Conservation (phyloP, 2,329 filamentous ascomycete species). For the Teratosphaeria gauchensis region DNA sequence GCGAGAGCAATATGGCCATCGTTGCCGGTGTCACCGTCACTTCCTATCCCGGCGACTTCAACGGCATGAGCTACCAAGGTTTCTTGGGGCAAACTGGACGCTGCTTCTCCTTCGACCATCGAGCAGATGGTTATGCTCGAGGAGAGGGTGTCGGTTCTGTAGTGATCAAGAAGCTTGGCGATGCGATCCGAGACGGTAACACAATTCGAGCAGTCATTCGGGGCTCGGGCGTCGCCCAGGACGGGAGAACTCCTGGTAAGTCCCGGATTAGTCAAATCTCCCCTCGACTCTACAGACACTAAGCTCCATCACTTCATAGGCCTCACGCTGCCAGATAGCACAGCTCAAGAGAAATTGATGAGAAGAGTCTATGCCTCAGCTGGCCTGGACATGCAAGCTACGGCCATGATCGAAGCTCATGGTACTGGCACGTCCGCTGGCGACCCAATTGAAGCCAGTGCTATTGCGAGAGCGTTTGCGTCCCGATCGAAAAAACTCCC, state of each 20-base stretch:
- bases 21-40: background rate
- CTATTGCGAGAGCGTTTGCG: conserved; percentile 6
- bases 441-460: conserved; percentile 12
- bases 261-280: no score
- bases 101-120: conserved; percentile 20
- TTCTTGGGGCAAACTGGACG: conserved; percentile 1
- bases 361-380: conserved; percentile 25
- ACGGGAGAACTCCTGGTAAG: conserved; percentile 28
- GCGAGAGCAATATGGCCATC: background rate
- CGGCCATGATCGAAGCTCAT: conserved; percentile 10
- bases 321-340: conserved; percentile 28
- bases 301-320: no score
- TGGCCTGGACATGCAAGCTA: conserved; percentile 9
- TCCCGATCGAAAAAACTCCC: background rate
- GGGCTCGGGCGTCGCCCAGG: conserved; percentile 26
- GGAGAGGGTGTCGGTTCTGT: conserved; percentile 44
- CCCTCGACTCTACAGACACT: no score
- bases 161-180: conserved; percentile 26
- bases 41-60: background rate
- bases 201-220: conserved; percentile 25
- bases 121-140: conserved; percentile 41
- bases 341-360: conserved; percentile 28
- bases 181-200: conserved; percentile 3
- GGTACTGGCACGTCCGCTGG: conserved; percentile 14
- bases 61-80: conserved; percentile 4